Evolutionary conservation across 352 stramenopile species (phyloP), one percentile per base, ranked within the genome.

Genomic region (Phytophthora brassicae): DNA sequence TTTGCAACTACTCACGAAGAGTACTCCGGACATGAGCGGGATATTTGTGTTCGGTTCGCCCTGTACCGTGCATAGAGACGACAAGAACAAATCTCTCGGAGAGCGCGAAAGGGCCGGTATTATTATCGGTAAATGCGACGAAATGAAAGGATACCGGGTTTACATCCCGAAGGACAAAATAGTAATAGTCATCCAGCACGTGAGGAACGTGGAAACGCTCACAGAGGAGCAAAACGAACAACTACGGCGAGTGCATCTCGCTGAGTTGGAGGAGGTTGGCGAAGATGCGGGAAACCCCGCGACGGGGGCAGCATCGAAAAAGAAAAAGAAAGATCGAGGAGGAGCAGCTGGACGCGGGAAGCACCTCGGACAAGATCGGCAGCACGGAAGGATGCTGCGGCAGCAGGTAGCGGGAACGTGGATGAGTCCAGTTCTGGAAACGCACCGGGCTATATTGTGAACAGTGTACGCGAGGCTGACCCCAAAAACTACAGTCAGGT

Each of bases 1-100:
- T n/a, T n/a, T n/a, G n/a, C n/a, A n/a, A n/a, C n/a, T n/a, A n/a
- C n/a, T n/a, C n/a, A n/a, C n/a, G n/a, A n/a, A n/a, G n/a, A n/a
- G n/a, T n/a, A n/a, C n/a, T 54, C 54, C 46, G 6, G 14, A 20
- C 4, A 6, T 66, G 6, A 44, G 23, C 11, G 38, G 54, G 5
- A 53, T 66, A 12, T 38, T 66, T 2, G 48, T 29, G 17, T 66
- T 66, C 29, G 64, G 63, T 1, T 58, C 49, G 4, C 14, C 43
- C 1, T 62, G 56, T n/a, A 70, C 47, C 0, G 41, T 57, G 6
- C 42, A 60, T 26, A 19, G 29, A 12, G 42, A 62, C 11, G 16
- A 50, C 11, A 41, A 38, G 14, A 66, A 67, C 24, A 63, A 63
- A n/a, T n/a, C n/a, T n/a, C n/a, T n/a, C n/a, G n/a, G n/a, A n/a